phyloP scores from a whole-genome alignment of 2,329 filamentous ascomycete species.

The Graphilbum sp. region DNA sequence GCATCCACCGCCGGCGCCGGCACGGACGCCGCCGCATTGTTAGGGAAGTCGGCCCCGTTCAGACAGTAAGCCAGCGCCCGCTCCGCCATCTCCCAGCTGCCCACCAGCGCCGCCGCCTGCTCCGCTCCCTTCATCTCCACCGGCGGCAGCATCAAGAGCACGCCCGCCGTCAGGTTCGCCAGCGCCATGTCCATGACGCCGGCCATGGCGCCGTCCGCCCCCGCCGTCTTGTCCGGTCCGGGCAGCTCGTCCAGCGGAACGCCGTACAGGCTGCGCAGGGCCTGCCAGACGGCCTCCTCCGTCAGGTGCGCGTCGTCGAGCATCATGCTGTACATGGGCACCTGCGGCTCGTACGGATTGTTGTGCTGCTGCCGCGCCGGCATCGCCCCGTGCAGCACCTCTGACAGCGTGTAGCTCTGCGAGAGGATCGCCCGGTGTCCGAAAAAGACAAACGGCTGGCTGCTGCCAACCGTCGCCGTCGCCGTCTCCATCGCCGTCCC shows the following conservation, averaged over 20 bases:
- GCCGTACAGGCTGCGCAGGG: slow-evolving; percentile 11
- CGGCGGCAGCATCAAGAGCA: slow-evolving; percentile 7
- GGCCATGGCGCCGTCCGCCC: not conserved
- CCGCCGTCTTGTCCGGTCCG: not conserved
- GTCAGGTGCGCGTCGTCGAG: slow-evolving; percentile 8
- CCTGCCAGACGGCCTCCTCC: slow-evolving; percentile 3
- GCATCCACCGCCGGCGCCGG: slow-evolving; percentile 6
- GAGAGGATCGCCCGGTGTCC: slow-evolving; percentile 10
- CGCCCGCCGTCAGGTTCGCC: slow-evolving; percentile 8
- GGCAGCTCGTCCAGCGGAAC: slow-evolving; percentile 2
- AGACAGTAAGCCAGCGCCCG: slow-evolving; percentile 8
- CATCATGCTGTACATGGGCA: slow-evolving; percentile 3
- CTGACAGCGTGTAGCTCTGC: slow-evolving; percentile 9
- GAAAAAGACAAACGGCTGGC: slow-evolving; percentile 5
- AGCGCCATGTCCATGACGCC: slow-evolving; percentile 6
- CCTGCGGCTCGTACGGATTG: slow-evolving; percentile 3
- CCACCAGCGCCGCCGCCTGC: slow-evolving; percentile 5
- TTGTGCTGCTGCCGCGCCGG: slow-evolving; percentile 3
- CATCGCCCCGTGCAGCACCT: slow-evolving; percentile 4
- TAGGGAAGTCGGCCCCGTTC: slow-evolving; percentile 13
- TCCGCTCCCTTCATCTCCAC: slow-evolving; percentile 6
- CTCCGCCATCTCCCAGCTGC: slow-evolving; percentile 9
- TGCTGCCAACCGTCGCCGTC: not conserved
- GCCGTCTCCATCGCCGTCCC: not conserved
- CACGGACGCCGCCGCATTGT: slow-evolving; percentile 10